Conservation (phyloP, 352 stramenopile species). For the Phytophthora uliginosa region DNA sequence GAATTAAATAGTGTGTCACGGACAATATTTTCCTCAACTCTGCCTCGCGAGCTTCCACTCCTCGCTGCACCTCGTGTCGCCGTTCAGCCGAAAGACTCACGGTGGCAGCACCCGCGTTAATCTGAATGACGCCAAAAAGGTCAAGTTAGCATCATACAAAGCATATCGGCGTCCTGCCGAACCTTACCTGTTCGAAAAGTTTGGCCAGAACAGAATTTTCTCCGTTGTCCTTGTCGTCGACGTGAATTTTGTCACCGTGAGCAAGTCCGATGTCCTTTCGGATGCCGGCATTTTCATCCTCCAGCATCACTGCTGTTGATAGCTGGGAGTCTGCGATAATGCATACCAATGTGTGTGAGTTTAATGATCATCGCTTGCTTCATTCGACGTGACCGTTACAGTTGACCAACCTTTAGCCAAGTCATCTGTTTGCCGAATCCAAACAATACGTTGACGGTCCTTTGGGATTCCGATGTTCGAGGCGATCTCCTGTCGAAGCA, state of each 20-base stretch:
- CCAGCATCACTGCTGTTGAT: constrained; percentile 77
- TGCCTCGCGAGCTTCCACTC: constrained; percentile 86
- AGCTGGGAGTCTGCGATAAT: constrained; percentile 67
- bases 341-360: constrained; percentile 3
- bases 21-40: constrained; percentile 88
- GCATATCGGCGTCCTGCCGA: neutral
- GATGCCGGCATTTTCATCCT: constrained; percentile 75
- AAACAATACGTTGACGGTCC: constrained; percentile 88
- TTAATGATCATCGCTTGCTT: neutral
- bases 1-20: constrained; percentile 86
- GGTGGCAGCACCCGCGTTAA: constrained; percentile 84
- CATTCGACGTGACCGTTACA: neutral
- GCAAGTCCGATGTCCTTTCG: constrained; percentile 85
- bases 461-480: constrained; percentile 86
- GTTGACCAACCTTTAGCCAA: constrained; percentile 74
- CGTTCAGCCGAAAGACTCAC: constrained; percentile 89
- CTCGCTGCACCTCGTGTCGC: constrained; percentile 88
- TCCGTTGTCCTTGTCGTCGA: constrained; percentile 84
- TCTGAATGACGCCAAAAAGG: constrained; percentile 44
- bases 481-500: constrained; percentile 85
- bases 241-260: constrained; percentile 92
- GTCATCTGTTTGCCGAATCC: constrained; percentile 89
- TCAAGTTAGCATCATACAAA: neutral
- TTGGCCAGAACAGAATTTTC: constrained; percentile 85
- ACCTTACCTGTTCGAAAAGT: constrained; percentile 79